Evolutionary conservation across 139 green algal species (phyloP).

Genomic region (Desmodesmus armatus): DNA sequence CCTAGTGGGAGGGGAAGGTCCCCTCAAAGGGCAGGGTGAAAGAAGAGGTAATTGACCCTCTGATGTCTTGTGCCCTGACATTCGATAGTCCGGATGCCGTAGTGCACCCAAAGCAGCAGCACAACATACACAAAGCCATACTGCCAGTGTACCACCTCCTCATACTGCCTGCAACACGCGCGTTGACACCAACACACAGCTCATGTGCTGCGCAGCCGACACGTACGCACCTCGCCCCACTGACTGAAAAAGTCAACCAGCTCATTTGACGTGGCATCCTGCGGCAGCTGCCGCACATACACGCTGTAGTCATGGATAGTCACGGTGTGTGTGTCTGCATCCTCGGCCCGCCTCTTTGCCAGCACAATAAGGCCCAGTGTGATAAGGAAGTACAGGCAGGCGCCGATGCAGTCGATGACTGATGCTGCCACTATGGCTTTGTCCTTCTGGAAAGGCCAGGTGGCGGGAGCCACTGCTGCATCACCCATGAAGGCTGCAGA

Average conservation of each 20-base stretch:
- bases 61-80: too few species aligned
- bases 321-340: constrained; percentile 45
- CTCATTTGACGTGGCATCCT: constrained; percentile 44
- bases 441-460: constrained; percentile 25
- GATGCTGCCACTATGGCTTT: constrained; percentile 34
- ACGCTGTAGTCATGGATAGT: constrained; percentile 55
- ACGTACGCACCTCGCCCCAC: constrained; percentile 37
- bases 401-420: constrained; percentile 28
- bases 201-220: too few species aligned
- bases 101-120: background rate
- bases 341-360: background rate
- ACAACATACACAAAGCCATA: background rate
- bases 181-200: too few species aligned
- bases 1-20: too few species aligned
- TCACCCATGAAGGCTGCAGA: constrained; percentile 4
- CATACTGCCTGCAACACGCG: too few species aligned
- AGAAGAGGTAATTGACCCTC: too few species aligned
- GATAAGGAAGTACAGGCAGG: constrained; percentile 32
- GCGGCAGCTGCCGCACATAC: constrained; percentile 45
- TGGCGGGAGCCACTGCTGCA: background rate
- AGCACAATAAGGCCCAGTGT: constrained; percentile 20
- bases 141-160: too few species aligned
- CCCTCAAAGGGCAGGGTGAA: too few species aligned
- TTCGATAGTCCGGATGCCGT: too few species aligned
- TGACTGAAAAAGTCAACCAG: constrained; percentile 47